A percentile compares a stretch with the other conserved stretches of the same genome.
phyloP scores from a whole-genome alignment of 345 rosid genomes.

The Gossypium longicalyx region DNA sequence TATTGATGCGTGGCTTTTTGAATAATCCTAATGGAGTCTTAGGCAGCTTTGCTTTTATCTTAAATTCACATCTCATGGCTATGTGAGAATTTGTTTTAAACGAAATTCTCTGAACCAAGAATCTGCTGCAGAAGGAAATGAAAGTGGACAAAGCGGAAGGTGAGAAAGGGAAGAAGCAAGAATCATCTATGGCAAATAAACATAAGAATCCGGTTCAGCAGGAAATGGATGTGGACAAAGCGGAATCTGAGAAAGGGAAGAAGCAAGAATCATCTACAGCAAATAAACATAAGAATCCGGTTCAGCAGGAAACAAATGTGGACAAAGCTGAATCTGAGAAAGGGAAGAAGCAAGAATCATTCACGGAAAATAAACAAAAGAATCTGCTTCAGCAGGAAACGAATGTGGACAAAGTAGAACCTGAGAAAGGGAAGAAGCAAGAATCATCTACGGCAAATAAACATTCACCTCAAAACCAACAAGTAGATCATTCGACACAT shows the following conservation, averaged over 20 bases:
- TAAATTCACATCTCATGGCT: not conserved
- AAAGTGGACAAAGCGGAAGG: slow-evolving; percentile 30
- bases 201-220: slow-evolving; percentile 6
- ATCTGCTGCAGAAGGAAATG: slow-evolving; percentile 30
- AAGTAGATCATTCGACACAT: slow-evolving; percentile 27
- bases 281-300: slow-evolving; percentile 19
- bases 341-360: slow-evolving; percentile 37
- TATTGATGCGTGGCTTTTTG: too few relatives aligned
- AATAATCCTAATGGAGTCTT: not conserved
- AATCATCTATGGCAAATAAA: slow-evolving; percentile 32
- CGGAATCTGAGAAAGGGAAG: slow-evolving; percentile 33
- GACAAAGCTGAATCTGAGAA: slow-evolving; percentile 33
- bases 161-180: slow-evolving; percentile 37
- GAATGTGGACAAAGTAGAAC: slow-evolving; percentile 29
- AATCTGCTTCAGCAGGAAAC: slow-evolving; percentile 29
- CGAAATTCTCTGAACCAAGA: slow-evolving; percentile 5
- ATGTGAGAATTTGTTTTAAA: not conserved
- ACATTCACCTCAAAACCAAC: slow-evolving; percentile 32
- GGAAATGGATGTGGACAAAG: slow-evolving; percentile 36
- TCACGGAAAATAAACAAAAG: slow-evolving; percentile 24
- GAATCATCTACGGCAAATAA: slow-evolving; percentile 34
- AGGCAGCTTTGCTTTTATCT: not conserved
- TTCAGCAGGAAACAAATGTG: slow-evolving; percentile 32
- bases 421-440: slow-evolving; percentile 34
- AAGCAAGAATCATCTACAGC: slow-evolving; percentile 32